These are phyloP conservation scores for Marasmius fiardii DNA, from an alignment of 1,284 basidiomycete species.

Conservation along the genomic window DNA sequence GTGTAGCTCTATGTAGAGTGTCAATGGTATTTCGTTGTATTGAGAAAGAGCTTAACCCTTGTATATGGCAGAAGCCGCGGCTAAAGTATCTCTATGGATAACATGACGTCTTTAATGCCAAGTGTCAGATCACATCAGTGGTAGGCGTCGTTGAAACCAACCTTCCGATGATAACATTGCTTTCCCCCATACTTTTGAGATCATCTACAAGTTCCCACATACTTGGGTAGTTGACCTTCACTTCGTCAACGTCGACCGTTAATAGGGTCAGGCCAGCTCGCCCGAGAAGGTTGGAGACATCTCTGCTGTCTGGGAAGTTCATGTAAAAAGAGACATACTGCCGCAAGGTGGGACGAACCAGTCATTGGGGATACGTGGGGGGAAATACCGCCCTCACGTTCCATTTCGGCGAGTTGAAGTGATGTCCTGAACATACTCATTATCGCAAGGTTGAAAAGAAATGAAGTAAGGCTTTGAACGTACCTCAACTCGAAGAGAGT, in stretches of 20 bases:
- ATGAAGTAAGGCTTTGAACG: conserved; percentile 3
- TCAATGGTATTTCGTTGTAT: not conserved
- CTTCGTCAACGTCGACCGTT: conserved; percentile 95
- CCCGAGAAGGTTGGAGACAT: conserved; percentile 88
- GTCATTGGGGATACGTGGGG: conserved; percentile 98
- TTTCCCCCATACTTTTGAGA: conserved; percentile 94
- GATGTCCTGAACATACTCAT: conserved; percentile 44
- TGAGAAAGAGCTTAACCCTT: conserved; percentile 50
- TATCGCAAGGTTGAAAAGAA: not conserved
- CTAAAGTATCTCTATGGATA: conserved; percentile 84
- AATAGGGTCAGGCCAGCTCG: conserved; percentile 93
- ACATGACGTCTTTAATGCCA: conserved; percentile 49
- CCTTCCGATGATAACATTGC: conserved; percentile 87
- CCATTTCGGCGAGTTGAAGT: conserved; percentile 91
- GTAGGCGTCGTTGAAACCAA: conserved; percentile 25
- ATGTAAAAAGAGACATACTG: not conserved
- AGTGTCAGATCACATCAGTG: not conserved
- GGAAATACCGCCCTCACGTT: conserved; percentile 94
- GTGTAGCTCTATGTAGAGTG: conserved; percentile 64
- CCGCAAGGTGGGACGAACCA: conserved; percentile 43
- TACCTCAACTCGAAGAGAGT: conserved; percentile 93
- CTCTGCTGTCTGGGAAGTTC: conserved; percentile 68
- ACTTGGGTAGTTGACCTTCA: conserved; percentile 87
- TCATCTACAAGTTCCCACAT: conserved; percentile 98
- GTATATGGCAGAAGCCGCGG: conserved; percentile 93